Evolutionary conservation across 2,329 filamentous ascomycete species (phyloP), one percentile per base, ranked within the genome.

Genomic region (Exophiala sp.): DNA sequence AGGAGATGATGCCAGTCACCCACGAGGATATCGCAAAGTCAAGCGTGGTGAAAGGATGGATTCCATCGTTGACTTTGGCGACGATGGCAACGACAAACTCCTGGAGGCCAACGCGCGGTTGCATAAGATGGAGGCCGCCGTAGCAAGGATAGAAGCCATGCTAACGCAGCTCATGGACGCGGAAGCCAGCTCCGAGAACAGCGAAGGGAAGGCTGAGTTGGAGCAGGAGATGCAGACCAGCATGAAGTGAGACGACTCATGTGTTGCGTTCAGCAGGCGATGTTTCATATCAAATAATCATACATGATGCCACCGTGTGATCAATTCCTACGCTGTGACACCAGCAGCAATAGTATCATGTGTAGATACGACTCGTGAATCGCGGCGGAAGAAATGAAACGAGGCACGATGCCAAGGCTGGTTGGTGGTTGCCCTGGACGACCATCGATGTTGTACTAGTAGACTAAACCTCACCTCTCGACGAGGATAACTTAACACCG

Each of bases 91-190:
- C 21, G 23, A 37, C n/a, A 40, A 43, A 13, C 29, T 56, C 3
- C 44, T 57, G 41, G 59, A 61, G 34, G 57, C 59, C 4, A 60
- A 54, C 35, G 51, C 53, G 14, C 23, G 59, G 32, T 30, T 61
- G 32, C 56, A 57, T 32, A 55, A 55, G 24, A 50, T 61, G 34
- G 59, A 61, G 39, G 47, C 57, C 16, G 52, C 57, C 10, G 45
- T 61, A 46, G 44, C 46, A 13, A 56, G 54, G 45, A 58, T 61
- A 35, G 59, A 61, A 38, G 41, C 47, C 11, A 50, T 61, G 50
- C 23, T 60, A 21, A n/a, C 48, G 21, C 58, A 57, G 21, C 24
- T 60, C 13, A 5, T 56, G 10, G 45, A 48, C 13, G 52, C 39
- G 7, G 52, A 56, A 37, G 50, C 45, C 14, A 48, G 27, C 10